Base-by-base conservation (phyloP, 306 rosid genomes). In the Quercus mongolica region DNA sequence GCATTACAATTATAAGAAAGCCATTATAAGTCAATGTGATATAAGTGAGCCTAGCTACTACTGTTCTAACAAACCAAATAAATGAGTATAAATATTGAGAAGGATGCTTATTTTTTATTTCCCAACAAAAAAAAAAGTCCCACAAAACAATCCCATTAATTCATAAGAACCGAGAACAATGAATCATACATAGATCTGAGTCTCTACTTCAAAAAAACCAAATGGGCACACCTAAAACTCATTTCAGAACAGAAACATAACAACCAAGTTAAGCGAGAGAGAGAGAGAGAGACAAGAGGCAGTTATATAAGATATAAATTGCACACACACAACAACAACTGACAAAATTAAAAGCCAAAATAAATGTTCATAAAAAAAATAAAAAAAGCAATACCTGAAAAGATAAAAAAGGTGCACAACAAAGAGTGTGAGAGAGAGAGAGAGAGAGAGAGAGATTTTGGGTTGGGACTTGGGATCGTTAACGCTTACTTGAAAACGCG, bases 151-250 rank as follows among this genome's bases (percentile, higher is more conserved):
- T 7, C 54, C 63, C 57, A 76, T 68, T 49, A 10, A 49, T 49
- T 49, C 54, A 80, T 68, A 82, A 23, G 4, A 74, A 33, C 75
- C 4, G 18, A 61, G 74, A 67, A 59, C 23, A 57, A 33, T 41
- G 46, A 20, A 13, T 9, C 75, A 58, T 76, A 63, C 35, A 64
- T 73, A 79, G 93, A 91, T 91, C 90, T 86, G 89, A 74, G 38
- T 13, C 19, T 57, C 38, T 64, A 74, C 70, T 38, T 19, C 52
- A 62, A 76, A 76, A 76, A 73, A 59, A 54, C 79, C 72, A 79
- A 83, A 74, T 69, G 55, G 67, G 69, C 76, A 49, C 59, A 74
- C 35, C 33, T 52, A 14, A 25, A 62, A 79, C 80, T 57, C 78
- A 65, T 57, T 63, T 44, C 19, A 49, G 71, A 44, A 71, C 21